Conservation (phyloP, 768 basidiomycete genomes). For the Phylloporus scabripes region DNA sequence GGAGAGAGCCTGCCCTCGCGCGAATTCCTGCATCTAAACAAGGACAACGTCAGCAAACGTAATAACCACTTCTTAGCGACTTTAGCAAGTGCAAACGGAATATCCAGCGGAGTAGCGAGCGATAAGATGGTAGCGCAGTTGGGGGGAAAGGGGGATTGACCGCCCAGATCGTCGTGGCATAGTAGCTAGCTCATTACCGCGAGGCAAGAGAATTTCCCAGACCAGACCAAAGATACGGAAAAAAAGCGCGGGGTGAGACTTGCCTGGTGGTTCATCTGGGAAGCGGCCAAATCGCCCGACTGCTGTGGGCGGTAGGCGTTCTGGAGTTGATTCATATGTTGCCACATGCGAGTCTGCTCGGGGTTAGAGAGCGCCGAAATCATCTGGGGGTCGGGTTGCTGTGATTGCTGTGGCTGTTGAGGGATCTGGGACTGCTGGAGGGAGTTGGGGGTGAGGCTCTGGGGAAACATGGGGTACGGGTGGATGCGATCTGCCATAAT, state of each 20-base stretch:
- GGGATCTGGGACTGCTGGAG: constrained; percentile 39
- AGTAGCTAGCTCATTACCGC: constrained; percentile 11
- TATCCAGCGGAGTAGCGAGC: neutral
- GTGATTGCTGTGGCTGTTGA: constrained; percentile 43
- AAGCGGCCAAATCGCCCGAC: constrained; percentile 35
- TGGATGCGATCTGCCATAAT: constrained; percentile 60
- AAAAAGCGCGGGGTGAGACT: constrained; percentile 27
- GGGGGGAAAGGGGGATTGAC: constrained; percentile 18
- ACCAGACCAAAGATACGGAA: constrained; percentile 4
- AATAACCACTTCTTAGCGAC: constrained; percentile 8
- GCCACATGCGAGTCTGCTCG: constrained; percentile 55
- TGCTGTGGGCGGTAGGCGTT: constrained; percentile 40
- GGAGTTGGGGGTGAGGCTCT: constrained; percentile 41
- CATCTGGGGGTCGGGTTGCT: constrained; percentile 35
- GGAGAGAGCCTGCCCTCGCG: constrained; percentile 38
- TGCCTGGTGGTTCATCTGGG: constrained; percentile 45
- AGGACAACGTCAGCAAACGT: constrained; percentile 22
- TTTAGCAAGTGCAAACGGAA: constrained; percentile 1
- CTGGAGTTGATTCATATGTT: constrained; percentile 47
- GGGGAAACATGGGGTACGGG: constrained; percentile 51
- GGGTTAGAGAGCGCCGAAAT: constrained; percentile 40
- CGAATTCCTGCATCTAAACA: constrained; percentile 41
- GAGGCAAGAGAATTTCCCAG: constrained; percentile 14
- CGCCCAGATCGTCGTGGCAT: constrained; percentile 8
- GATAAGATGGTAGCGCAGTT: constrained; percentile 13